Conservation (phyloP, 163 green algal species). For the Chlorella variabilis region DNA sequence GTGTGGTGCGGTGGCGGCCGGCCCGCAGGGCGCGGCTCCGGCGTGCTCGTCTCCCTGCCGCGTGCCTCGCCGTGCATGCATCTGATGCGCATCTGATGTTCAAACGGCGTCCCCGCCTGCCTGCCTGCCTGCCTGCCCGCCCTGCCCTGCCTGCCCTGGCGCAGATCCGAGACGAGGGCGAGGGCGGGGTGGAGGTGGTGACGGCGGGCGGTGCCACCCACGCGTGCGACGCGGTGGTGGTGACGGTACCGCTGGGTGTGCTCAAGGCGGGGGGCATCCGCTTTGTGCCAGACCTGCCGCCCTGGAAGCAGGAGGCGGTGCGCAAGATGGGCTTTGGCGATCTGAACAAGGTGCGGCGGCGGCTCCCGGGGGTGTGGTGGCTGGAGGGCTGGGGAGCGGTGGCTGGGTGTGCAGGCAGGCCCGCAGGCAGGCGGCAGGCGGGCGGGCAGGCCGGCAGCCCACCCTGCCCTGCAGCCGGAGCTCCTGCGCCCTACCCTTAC, state of each 20-base stretch:
- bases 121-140: too few relatives aligned
- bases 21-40: neutral
- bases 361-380: too few relatives aligned
- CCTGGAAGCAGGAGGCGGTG: constrained; percentile 75
- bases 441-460: too few relatives aligned
- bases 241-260: constrained; percentile 86
- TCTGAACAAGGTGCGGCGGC: constrained; percentile 86
- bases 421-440: too few relatives aligned
- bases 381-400: too few relatives aligned
- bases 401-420: too few relatives aligned
- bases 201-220: constrained; percentile 54
- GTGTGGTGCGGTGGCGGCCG: neutral
- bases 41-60: too few relatives aligned
- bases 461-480: too few relatives aligned
- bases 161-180: constrained; percentile 4
- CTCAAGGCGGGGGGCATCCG: constrained; percentile 76
- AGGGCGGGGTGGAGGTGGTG: constrained; percentile 21
- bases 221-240: constrained; percentile 68
- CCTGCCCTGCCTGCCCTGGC: too few relatives aligned
- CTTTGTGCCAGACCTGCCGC: constrained; percentile 81
- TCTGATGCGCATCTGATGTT: too few relatives aligned
- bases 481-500: too few relatives aligned
- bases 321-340: constrained; percentile 81
- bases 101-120: neutral
- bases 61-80: too few relatives aligned